Evolutionary conservation across 345 rosid genomes (phyloP), one percentile per base, ranked within the genome.

Genomic region (Carallia brachiata): DNA sequence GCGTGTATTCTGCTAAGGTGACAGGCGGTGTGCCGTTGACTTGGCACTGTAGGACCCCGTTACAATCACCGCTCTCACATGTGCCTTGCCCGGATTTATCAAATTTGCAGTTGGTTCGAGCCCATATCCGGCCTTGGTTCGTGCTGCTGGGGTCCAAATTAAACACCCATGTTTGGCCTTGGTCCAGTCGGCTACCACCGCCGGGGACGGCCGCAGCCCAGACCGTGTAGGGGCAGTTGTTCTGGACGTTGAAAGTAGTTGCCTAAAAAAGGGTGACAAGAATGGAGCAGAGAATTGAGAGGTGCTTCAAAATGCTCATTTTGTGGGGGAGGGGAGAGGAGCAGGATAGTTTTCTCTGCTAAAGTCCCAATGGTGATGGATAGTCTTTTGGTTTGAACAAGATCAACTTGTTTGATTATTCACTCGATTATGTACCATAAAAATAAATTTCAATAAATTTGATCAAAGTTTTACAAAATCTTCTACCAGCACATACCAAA

Each of bases 21-120:
- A 15, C 6, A 2, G 80, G 75, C 0, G 55, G 34, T 0, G 4
- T 0, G 7, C 80, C 80, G 10, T 16, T 0, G 8, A 52, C 53
- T 8, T 15, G 7, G 54, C 81, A 73, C 0, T 44, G 0, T 3
- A 70, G 68, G 30, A 2, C 19, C 16, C 77, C 68, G 0, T 36
- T 28, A 12, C 74, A 73, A 34, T 77, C 77, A 17, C 77, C 81
- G 13, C 64, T 60, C 18, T 61, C 36, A 48, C 81, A 73, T 0
- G 0, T 56, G 6, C 74, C 68, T 12, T 16, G 7, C 5, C 77
- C 61, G 15, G 1, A 13, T 0, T 2, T 56, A 19, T 73, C 54
- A 9, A 73, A 73, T 5, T 17, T 15, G 54, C 81, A 77, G 0
- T 65, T 69, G 1, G 77, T 73, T 30, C 81, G 58, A 9, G 52